Conservation (phyloP, 257 asterid species). For the Sherardia arvensis region DNA sequence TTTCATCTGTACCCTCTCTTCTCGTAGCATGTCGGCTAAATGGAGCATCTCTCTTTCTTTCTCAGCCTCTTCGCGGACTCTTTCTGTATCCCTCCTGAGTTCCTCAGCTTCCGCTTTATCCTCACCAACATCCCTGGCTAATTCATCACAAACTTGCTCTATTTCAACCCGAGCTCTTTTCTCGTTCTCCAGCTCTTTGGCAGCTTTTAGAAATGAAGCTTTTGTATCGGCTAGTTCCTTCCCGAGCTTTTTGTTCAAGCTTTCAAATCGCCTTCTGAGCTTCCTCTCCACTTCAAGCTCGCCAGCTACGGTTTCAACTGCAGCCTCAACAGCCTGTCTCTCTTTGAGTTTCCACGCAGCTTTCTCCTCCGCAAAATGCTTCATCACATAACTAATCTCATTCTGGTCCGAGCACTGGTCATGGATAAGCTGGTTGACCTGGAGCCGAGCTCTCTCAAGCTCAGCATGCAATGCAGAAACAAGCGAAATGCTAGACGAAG, state of each 20-base stretch:
- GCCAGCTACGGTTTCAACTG: constrained; percentile 39
- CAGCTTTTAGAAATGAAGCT: constrained; percentile 42
- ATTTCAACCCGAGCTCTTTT: constrained; percentile 65
- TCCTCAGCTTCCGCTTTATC: constrained; percentile 42
- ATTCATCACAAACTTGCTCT: constrained; percentile 60
- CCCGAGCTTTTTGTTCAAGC: constrained; percentile 80
- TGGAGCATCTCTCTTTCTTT: constrained; percentile 59
- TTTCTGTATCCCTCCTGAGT: constrained; percentile 42
- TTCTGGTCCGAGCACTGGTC: constrained; percentile 52
- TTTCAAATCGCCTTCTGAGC: constrained; percentile 57
- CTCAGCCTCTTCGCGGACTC: constrained; percentile 43
- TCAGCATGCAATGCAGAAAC: constrained; percentile 89
- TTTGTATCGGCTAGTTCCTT: constrained; percentile 57
- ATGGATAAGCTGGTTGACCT: constrained; percentile 71
- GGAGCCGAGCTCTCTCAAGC: constrained; percentile 91
- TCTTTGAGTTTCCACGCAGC: constrained; percentile 71
- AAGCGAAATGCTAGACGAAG: constrained; percentile 73
- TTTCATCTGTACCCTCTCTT: constrained; percentile 51
- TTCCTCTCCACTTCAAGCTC: constrained; percentile 77
- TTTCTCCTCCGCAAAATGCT: constrained; percentile 77
- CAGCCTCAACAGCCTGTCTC: constrained; percentile 51
- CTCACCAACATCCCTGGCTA: constrained; percentile 52
- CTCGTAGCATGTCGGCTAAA: constrained; percentile 44
- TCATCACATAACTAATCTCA: constrained; percentile 57
- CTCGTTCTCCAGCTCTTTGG: constrained; percentile 63